These are phyloP conservation scores for Neurospora tetrasperma DNA, from an alignment of 495 filamentous ascomycete genomes.

Conservation along the genomic window DNA sequence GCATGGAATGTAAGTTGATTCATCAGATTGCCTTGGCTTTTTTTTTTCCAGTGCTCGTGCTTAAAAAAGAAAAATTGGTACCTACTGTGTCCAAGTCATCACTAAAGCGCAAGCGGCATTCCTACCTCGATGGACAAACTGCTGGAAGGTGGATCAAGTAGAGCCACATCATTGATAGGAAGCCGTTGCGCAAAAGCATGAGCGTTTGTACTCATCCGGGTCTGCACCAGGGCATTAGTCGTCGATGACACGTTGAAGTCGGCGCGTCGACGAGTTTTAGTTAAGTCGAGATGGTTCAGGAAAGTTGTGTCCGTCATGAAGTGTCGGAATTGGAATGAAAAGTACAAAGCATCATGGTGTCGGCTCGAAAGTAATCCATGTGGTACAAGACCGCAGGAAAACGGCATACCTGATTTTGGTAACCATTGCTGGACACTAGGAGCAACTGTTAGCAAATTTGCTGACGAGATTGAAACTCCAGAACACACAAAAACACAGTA, in stretches of 20 bases:
- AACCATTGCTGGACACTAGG: constrained; percentile 8
- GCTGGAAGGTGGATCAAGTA: not conserved
- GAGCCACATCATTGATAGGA: not conserved
- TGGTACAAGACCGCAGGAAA: not conserved
- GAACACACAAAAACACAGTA: constrained; percentile 2
- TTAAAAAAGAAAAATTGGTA: constrained; percentile 11
- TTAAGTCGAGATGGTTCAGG: constrained; percentile 37
- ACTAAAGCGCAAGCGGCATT: not conserved
- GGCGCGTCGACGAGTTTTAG: not conserved
- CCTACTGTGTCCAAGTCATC: constrained; percentile 13
- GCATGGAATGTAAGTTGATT: constrained; percentile 68
- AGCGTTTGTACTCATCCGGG: constrained; percentile 15
- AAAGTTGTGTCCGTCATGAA: constrained; percentile 30
- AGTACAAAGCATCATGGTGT: constrained; percentile 52
- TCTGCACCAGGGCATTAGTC: not conserved
- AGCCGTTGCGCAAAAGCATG: not conserved
- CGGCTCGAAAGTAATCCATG: not conserved
- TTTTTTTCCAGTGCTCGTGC: not conserved
- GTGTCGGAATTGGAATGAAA: constrained; percentile 51
- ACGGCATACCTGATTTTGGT: not conserved
- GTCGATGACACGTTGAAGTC: not conserved
- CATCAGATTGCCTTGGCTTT: constrained; percentile 22
- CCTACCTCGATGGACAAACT: not conserved
- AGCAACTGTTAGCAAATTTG: constrained; percentile 9
- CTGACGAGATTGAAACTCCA: not conserved